Conservation (phyloP, 148 eudicot genomes). For the Beta vulgaris region DNA sequence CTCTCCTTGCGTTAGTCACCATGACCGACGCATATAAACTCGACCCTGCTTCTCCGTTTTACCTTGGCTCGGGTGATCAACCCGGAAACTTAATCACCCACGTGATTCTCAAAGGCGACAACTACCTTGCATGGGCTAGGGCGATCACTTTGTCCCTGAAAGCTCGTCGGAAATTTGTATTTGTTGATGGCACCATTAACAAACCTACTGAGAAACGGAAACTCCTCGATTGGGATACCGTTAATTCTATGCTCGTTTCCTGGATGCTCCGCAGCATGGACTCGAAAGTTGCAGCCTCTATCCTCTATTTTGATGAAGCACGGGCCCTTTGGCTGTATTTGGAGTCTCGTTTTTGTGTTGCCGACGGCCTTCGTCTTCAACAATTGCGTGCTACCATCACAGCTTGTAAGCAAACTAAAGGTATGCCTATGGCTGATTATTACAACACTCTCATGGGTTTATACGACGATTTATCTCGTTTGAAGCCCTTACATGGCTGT, state of each 20-base stretch:
- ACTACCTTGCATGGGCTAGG: background rate
- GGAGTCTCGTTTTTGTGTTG: too few species aligned
- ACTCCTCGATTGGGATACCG: too few species aligned
- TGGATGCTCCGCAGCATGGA: too few species aligned
- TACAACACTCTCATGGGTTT: background rate
- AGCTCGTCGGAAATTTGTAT: background rate
- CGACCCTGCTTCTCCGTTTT: background rate
- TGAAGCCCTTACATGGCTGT: background rate
- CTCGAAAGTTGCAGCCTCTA: too few species aligned
- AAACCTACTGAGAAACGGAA: too few species aligned
- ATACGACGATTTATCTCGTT: background rate
- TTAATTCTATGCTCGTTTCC: too few species aligned
- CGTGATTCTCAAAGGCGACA: background rate
- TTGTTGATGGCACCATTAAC: background rate
- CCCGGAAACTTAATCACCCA: background rate
- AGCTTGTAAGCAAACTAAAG: background rate
- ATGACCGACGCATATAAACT: background rate
- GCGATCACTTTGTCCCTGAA: background rate
- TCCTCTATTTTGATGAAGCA: too few species aligned
- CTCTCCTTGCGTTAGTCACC: too few species aligned
- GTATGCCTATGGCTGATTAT: background rate
- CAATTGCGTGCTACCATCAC: background rate
- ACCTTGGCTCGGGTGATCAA: background rate
- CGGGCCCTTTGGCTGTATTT: too few species aligned
- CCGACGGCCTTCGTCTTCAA: background rate